Conservation (phyloP, 257 asterid species). For the Petunia secreta region DNA sequence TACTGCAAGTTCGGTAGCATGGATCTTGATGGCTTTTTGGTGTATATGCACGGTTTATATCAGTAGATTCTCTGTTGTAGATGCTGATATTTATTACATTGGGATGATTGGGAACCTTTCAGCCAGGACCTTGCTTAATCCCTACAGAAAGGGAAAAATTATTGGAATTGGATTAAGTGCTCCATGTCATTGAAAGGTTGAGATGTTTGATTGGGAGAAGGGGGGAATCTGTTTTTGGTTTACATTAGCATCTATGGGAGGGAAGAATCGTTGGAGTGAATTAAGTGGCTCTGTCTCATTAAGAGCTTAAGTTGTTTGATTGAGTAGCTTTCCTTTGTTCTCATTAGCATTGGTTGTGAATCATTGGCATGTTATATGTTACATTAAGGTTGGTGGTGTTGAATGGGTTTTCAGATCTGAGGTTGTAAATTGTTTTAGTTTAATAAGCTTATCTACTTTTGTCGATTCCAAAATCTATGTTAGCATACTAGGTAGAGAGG, state of each 20-base stretch:
- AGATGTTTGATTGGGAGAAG: constrained; percentile 8
- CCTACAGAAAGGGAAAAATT: neutral
- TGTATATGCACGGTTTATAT: neutral
- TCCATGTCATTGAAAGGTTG: neutral
- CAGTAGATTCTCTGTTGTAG: neutral
- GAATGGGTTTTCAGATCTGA: neutral
- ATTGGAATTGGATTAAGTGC: neutral
- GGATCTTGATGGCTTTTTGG: neutral
- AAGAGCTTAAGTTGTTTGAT: neutral
- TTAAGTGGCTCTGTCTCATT: neutral
- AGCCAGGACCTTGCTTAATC: neutral
- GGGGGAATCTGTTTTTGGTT: neutral
- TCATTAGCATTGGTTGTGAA: neutral
- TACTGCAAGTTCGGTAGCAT: neutral
- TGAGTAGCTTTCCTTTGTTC: neutral
- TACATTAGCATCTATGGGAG: constrained; percentile 8
- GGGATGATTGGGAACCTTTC: neutral
- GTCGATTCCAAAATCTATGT: neutral
- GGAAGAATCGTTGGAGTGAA: constrained; percentile 1
- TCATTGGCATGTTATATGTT: no score
- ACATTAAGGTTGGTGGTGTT: neutral
- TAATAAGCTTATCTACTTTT: neutral
- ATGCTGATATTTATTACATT: neutral
- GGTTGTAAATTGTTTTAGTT: neutral
- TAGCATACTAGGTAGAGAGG: neutral